These are phyloP conservation scores for Podosphaera aphanis DNA, from an alignment of 2,329 filamentous ascomycete genomes.

Conservation along the genomic window DNA sequence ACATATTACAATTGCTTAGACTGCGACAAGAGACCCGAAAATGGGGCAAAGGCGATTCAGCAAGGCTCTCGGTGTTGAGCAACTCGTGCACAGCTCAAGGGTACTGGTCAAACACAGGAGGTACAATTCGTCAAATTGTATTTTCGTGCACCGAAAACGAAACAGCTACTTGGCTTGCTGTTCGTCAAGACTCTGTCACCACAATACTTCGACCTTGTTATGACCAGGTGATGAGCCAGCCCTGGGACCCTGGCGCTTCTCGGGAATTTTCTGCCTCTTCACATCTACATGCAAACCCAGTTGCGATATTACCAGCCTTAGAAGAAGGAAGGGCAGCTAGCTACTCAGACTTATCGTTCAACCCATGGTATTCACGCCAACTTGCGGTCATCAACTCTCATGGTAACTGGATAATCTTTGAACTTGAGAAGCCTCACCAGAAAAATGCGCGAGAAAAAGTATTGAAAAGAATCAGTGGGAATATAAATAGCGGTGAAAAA, in stretches of 20 bases:
- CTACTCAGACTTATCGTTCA: constrained; percentile 43
- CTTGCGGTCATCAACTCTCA: constrained; percentile 40
- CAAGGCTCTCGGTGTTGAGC: constrained; percentile 8
- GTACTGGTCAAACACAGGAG: constrained; percentile 16
- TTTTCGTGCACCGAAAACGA: constrained; percentile 19
- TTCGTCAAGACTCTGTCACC: constrained; percentile 20
- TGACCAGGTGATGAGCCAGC: constrained; percentile 4
- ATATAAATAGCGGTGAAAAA: constrained; percentile 7
- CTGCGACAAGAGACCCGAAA: constrained; percentile 9
- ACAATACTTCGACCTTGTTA: constrained; percentile 20
- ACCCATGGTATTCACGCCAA: constrained; percentile 34
- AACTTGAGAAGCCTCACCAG: constrained; percentile 16
- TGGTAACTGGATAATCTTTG: constrained; percentile 47
- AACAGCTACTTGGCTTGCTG: constrained; percentile 21
- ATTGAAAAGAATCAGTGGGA: constrained; percentile 7
- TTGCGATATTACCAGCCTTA: constrained; percentile 27
- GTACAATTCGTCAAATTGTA: constrained; percentile 24
- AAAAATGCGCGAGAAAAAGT: constrained; percentile 4
- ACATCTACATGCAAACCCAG: constrained; percentile 29
- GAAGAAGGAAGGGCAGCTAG: constrained; percentile 28
- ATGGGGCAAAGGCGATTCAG: constrained; percentile 10
- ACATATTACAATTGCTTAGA: constrained; percentile 13
- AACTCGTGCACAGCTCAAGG: constrained; percentile 9
- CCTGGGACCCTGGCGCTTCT: constrained; percentile 2
- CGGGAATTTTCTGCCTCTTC: constrained; percentile 18